phyloP scores from a whole-genome alignment of 345 rosid species.

The Gossypium longicalyx region DNA sequence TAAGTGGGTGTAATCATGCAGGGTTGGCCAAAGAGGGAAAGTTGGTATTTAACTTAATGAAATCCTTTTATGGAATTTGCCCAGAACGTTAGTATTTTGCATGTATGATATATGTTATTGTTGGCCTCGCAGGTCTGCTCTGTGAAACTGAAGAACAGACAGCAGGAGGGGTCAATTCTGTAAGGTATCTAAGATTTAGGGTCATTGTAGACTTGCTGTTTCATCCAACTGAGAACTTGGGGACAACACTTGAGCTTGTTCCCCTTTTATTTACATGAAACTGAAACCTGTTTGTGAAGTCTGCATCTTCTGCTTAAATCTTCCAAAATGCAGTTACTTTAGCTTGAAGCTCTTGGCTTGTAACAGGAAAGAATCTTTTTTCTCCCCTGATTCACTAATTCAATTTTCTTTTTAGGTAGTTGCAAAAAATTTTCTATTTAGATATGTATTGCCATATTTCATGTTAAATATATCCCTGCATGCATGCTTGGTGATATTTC shows the following conservation, averaged over 20 bases:
- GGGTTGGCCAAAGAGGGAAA: slow-evolving; percentile 75
- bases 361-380: slow-evolving; percentile 13
- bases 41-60: slow-evolving; percentile 41
- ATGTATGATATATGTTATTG: slow-evolving; percentile 64
- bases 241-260: background rate
- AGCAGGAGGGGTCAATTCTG: slow-evolving; percentile 42
- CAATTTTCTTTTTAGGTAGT: slow-evolving; percentile 24
- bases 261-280: slow-evolving; percentile 24
- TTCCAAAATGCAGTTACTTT: slow-evolving; percentile 28
- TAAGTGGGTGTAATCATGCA: slow-evolving; percentile 68
- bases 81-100: slow-evolving; percentile 55
- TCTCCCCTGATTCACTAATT: slow-evolving; percentile 21
- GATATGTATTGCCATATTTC: background rate
- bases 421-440: too few relatives aligned
- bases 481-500: slow-evolving; percentile 9
- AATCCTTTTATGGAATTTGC: slow-evolving; percentile 34
- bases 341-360: slow-evolving; percentile 38
- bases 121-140: slow-evolving; percentile 70
- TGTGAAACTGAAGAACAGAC: slow-evolving; percentile 56
- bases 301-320: slow-evolving; percentile 21
- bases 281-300: slow-evolving; percentile 29
- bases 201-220: slow-evolving; percentile 14
- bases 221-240: background rate
- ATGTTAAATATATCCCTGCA: slow-evolving; percentile 5
- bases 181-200: slow-evolving; percentile 7